These are phyloP conservation scores for Saturnispora gosingensis DNA, from an alignment of 805 yeast species.

Conservation along the genomic window DNA sequence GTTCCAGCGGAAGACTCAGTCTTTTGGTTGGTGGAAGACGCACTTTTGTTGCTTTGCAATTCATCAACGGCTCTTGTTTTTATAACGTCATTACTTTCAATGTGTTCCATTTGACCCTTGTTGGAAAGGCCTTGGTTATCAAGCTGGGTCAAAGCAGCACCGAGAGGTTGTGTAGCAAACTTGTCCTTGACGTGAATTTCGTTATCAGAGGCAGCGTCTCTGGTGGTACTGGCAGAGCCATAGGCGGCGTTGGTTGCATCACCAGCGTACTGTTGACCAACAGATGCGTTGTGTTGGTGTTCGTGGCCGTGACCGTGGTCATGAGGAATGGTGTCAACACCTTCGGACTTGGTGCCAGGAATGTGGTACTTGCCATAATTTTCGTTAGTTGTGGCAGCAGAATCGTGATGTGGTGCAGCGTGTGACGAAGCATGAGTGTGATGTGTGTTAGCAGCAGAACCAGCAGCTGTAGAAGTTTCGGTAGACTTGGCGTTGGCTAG, in stretches of 20 bases:
- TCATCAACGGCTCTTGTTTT: neutral
- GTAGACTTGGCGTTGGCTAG: neutral
- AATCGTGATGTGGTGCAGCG: neutral
- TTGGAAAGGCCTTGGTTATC: neutral
- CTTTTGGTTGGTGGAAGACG: neutral
- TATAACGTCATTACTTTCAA: conserved; percentile 1
- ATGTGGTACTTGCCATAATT: conserved; percentile 1
- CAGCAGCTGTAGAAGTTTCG: neutral
- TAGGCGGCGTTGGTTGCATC: neutral
- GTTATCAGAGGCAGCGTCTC: neutral
- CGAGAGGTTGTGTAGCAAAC: neutral
- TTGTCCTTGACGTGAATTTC: conserved; percentile 3
- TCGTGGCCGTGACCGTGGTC: neutral
- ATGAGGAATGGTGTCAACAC: neutral
- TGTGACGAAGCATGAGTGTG: no score
- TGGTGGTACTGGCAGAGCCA: neutral
- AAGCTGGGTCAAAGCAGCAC: conserved; percentile 1
- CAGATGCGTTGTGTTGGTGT: neutral
- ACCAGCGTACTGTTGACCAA: neutral
- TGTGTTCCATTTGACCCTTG: neutral
- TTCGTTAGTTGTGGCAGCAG: neutral
- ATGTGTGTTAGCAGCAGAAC: neutral
- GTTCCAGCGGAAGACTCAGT: neutral
- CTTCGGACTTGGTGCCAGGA: conserved; percentile 5
- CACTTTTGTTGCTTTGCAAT: neutral